Evolutionary conservation across 2,329 filamentous ascomycete genomes (phyloP).

Genomic region (Akanthomyces lecanii): DNA sequence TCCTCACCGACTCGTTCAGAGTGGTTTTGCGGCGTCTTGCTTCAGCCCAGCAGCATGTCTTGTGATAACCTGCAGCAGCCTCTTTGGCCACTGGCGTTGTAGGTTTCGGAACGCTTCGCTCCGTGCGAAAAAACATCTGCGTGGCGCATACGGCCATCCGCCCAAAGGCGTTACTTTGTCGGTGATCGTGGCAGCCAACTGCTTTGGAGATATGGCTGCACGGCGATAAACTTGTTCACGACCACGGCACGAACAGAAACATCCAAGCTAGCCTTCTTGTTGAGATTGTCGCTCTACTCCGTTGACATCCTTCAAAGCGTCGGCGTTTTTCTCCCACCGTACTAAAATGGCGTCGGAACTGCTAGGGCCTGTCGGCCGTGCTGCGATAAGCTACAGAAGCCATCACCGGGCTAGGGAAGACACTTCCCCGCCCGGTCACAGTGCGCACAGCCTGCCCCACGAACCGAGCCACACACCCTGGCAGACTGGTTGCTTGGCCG

Average conservation of each 20-base stretch:
- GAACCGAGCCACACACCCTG: constrained; percentile 4
- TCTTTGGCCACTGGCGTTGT: not conserved
- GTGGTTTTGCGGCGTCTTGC: constrained; percentile 7
- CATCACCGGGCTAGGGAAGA: constrained; percentile 15
- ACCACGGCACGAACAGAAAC: not conserved
- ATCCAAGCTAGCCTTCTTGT: not conserved
- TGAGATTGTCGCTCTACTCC: not conserved
- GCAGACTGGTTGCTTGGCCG: not conserved
- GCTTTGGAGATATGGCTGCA: not conserved
- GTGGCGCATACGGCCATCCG: not conserved
- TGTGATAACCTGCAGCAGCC: constrained; percentile 14
- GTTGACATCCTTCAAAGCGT: not conserved
- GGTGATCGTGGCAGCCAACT: not conserved
- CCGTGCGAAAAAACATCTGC: not conserved
- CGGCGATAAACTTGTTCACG: not conserved
- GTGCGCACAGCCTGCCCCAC: constrained; percentile 4
- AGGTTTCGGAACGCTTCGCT: constrained; percentile 9
- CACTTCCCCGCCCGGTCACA: constrained; percentile 15
- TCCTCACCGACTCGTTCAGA: constrained; percentile 15
- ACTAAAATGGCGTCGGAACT: constrained; percentile 8
- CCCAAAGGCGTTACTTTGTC: not conserved
- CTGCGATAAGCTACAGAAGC: constrained; percentile 15
- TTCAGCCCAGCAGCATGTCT: constrained; percentile 9
- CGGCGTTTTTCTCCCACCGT: not conserved
- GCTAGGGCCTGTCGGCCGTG: not conserved